Conservation (phyloP, 1,284 basidiomycete genomes). For the Phylloboletellus chloephorus region DNA sequence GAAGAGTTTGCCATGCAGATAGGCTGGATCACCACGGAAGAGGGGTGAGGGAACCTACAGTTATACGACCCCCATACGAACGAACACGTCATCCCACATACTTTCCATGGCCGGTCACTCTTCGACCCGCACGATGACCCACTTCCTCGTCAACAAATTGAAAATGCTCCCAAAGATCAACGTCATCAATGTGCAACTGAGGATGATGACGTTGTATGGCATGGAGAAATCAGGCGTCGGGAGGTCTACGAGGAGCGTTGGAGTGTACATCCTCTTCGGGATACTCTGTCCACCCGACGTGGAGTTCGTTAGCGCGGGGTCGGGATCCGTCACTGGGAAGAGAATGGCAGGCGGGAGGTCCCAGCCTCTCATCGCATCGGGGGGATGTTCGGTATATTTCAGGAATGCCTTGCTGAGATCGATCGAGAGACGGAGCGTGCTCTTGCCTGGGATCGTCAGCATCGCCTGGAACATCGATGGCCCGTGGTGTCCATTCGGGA, state of each 20-base stretch:
- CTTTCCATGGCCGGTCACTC: constrained; percentile 9
- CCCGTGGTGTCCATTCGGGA: constrained; percentile 30
- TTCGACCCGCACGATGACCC: constrained; percentile 51
- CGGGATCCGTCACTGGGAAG: constrained; percentile 37
- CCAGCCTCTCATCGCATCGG: constrained; percentile 93
- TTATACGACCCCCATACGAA: no score
- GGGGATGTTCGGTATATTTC: constrained; percentile 92
- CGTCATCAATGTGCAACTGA: constrained; percentile 86
- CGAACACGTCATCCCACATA: not conserved
- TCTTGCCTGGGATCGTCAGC: constrained; percentile 65
- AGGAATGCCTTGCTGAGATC: constrained; percentile 84
- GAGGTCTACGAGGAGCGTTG: constrained; percentile 79
- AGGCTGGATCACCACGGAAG: no score
- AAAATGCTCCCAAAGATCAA: constrained; percentile 92
- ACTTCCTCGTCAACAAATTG: constrained; percentile 79
- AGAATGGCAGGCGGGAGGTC: constrained; percentile 84
- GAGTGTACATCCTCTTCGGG: constrained; percentile 62
- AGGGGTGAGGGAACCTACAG: no score
- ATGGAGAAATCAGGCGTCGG: constrained; percentile 98
- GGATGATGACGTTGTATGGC: constrained; percentile 99
- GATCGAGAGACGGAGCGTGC: constrained; percentile 61
- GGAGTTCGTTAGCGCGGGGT: constrained; percentile 1
- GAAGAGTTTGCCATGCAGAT: no score
- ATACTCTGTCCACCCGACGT: constrained; percentile 6
- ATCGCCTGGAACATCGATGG: constrained; percentile 54